Base-by-base conservation (phyloP, 2,329 filamentous ascomycete species). In the Ceratocystis cubensis region DNA sequence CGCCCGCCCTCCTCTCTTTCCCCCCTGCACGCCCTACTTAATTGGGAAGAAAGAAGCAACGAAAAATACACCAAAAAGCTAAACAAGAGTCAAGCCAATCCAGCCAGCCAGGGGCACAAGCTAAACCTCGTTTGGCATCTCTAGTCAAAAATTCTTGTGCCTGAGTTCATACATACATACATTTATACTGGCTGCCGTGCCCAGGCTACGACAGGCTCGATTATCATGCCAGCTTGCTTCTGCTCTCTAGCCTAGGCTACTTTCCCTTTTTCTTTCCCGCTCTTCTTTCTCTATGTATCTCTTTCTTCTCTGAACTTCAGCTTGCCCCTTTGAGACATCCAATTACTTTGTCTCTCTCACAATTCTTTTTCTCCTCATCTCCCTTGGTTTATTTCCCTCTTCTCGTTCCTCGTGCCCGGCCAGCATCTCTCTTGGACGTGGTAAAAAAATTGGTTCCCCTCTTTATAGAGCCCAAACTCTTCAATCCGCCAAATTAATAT, bases 71-170 rank as follows among this genome's bases (percentile, higher is more conserved):
- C 15, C 5, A 46, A 46, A 63, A 63, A 20, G 17, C 13, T 22
- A 20, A 20, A 50, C 28, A 33, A 20, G 6, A 53, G 8, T 41
- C 33, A 37, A 30, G 30, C 44, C 56, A 46, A 53, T 28, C 6
- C 25, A 28, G 20, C 17, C 22, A 57, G 30, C 30, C 46, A 66
- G 62, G 65, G 48, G 37, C 59, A 63, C 25, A 50, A 56, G 46
- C 65, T 66, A 66, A 63, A 67, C 66, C 61, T 48, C 53, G 45
- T 66, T 66, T 66, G 65, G 65, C 37, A 66, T 63, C 44, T 66
- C 17, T 30, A 63, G 46, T 45, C 61, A 30, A 25, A 28, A 30
- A 41, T 59, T 17, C 50, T 22, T 57, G 46, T 56, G 45, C 65
- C 56, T 46, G 59, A 63, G 33, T 67, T 64, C 64, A 61, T 61